Evolutionary conservation across 164 flowering plant genomes (phyloP).

Genomic region (Malania oleifera): DNA sequence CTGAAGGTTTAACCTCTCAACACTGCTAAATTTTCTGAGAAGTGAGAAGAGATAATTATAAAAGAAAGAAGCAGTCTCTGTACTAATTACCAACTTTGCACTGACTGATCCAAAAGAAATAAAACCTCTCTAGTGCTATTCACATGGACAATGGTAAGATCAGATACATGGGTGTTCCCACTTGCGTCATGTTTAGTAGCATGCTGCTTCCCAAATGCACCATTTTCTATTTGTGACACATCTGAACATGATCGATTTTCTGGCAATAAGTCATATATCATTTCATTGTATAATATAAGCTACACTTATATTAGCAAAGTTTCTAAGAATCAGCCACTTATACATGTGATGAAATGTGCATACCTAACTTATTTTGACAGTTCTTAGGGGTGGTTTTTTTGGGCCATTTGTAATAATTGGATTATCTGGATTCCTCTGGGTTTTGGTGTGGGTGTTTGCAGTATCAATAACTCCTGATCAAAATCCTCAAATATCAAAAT

Average conservation of each 20-base stretch:
- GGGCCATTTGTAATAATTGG: too few species aligned
- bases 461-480: too few species aligned
- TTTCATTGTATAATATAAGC: conserved; percentile 93
- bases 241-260: conserved; percentile 43
- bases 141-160: conserved; percentile 87
- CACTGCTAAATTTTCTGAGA: too few species aligned
- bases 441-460: too few species aligned
- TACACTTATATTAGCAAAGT: too few species aligned
- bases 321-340: too few species aligned
- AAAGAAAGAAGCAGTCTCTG: background rate
- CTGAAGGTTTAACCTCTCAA: background rate
- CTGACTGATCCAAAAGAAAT: conserved; percentile 72
- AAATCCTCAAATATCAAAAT: too few species aligned
- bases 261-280: conserved; percentile 75
- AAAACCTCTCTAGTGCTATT: conserved; percentile 75
- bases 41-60: background rate
- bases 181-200: conserved; percentile 82
- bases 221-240: conserved; percentile 34
- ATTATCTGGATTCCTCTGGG: too few species aligned
- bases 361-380: too few species aligned
- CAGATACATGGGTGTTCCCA: conserved; percentile 85
- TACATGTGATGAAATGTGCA: too few species aligned
- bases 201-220: conserved; percentile 53
- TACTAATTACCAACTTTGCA: conserved; percentile 73
- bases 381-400: too few species aligned